These are phyloP conservation scores for Spencermartinsiella ligniputridi DNA, from an alignment of 1,139 yeast species.

Conservation along the genomic window DNA sequence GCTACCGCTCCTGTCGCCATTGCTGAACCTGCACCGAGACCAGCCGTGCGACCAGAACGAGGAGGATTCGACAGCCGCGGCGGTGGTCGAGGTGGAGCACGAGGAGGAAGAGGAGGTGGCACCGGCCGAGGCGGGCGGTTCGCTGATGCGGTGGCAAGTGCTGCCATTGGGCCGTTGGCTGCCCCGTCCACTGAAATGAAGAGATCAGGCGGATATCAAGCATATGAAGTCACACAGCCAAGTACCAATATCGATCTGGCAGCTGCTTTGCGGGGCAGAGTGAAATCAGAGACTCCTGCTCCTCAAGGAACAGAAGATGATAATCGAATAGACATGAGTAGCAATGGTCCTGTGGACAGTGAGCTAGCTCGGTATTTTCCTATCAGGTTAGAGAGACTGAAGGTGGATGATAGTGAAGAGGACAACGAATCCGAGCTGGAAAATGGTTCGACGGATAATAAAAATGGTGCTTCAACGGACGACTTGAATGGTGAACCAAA, in stretches of 20 bases:
- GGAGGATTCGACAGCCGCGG: slow-evolving; percentile 21
- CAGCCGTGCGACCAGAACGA: slow-evolving; percentile 10
- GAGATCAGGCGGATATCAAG: not conserved
- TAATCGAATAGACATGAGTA: slow-evolving; percentile 26
- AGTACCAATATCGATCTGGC: not conserved
- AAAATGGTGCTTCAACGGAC: not conserved
- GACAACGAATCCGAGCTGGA: slow-evolving; percentile 40
- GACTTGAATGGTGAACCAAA: slow-evolving; percentile 7
- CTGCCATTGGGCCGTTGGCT: slow-evolving; percentile 34
- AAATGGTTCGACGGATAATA: not conserved
- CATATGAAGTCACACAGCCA: not conserved
- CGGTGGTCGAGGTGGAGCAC: slow-evolving; percentile 10
- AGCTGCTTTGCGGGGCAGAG: slow-evolving; percentile 13
- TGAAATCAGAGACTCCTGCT: slow-evolving; percentile 23
- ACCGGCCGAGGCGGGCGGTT: slow-evolving; percentile 31
- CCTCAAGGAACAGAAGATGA: slow-evolving; percentile 19
- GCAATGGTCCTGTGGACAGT: slow-evolving; percentile 17
- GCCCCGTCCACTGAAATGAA: slow-evolving; percentile 24
- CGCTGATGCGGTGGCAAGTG: slow-evolving; percentile 30
- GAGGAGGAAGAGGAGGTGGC: slow-evolving; percentile 14
- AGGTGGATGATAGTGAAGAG: slow-evolving; percentile 29
- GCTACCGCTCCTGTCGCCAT: slow-evolving; percentile 63
- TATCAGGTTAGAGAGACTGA: slow-evolving; percentile 23
- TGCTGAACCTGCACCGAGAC: slow-evolving; percentile 27
- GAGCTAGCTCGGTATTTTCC: slow-evolving; percentile 30